phyloP scores from a whole-genome alignment of 192 early-diverging fungal genomes.

The Piromyces sp. region DNA sequence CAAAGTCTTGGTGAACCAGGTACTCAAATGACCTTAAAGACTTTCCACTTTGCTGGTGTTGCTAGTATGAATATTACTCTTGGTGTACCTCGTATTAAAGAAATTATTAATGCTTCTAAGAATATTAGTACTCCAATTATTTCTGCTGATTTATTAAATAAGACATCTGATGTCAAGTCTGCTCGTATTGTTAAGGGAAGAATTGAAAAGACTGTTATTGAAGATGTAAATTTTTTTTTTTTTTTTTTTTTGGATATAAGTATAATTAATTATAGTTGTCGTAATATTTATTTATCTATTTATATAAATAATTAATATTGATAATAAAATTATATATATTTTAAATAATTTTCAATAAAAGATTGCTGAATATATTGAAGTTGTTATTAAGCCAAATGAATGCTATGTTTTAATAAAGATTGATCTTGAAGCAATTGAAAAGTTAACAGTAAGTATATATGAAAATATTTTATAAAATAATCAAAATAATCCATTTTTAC shows the following conservation, averaged over 20 bases:
- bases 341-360: too few species aligned
- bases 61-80: slow-evolving; percentile 97
- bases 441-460: slow-evolving; percentile 41
- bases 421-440: slow-evolving; percentile 62
- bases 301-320: too few species aligned
- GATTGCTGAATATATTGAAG: slow-evolving; percentile 87
- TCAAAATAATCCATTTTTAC: too few species aligned
- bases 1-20: slow-evolving; percentile 95
- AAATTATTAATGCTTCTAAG: slow-evolving; percentile 98
- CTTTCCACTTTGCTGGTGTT: slow-evolving; percentile 99
- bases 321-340: too few species aligned
- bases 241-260: background rate
- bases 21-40: slow-evolving; percentile 99
- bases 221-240: slow-evolving; percentile 28
- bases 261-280: too few species aligned
- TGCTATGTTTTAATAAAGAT: slow-evolving; percentile 66
- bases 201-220: slow-evolving; percentile 76
- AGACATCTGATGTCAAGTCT: slow-evolving; percentile 30
- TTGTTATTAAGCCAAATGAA: slow-evolving; percentile 57
- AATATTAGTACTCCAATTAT: slow-evolving; percentile 90
- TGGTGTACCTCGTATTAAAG: slow-evolving; percentile 98
- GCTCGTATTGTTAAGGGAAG: slow-evolving; percentile 94
- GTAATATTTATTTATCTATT: too few species aligned
- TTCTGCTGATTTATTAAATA: slow-evolving; percentile 44
- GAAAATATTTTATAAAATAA: too few species aligned